These are phyloP conservation scores for Pyricularia pennisetigena DNA, from an alignment of 2,329 filamentous ascomycete genomes.

Conservation along the genomic window DNA sequence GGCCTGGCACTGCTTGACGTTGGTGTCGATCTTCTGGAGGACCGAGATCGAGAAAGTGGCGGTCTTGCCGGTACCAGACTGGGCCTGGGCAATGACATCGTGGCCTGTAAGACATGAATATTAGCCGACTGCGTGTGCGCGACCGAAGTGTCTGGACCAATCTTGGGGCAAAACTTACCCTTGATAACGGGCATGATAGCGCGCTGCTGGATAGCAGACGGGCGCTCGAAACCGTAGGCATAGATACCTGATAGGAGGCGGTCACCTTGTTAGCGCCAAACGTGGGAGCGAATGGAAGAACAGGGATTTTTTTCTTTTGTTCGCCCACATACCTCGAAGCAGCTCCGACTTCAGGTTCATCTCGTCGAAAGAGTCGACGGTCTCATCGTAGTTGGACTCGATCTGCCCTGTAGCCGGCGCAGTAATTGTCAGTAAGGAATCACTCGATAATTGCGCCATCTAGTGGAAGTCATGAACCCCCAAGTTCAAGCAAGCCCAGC, in stretches of 20 bases:
- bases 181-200: constrained; percentile 99
- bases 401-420: constrained; percentile 66
- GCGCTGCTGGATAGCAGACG: constrained; percentile 98
- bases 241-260: constrained; percentile 60
- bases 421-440: neutral
- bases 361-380: constrained; percentile 96
- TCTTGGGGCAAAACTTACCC: constrained; percentile 46
- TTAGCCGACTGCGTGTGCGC: neutral
- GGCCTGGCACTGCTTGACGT: constrained; percentile 85
- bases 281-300: neutral
- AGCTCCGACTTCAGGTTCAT: constrained; percentile 97
- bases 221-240: constrained; percentile 99
- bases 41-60: constrained; percentile 95
- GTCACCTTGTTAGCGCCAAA: constrained; percentile 8
- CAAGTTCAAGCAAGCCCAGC: neutral
- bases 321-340: constrained; percentile 62
- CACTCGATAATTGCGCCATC: neutral
- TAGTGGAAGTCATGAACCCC: neutral
- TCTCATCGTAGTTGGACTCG: constrained; percentile 99
- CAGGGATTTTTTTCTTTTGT: neutral
- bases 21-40: constrained; percentile 90
- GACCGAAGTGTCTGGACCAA: neutral
- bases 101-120: constrained; percentile 47
- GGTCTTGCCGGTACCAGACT: constrained; percentile 95
- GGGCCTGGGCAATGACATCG: constrained; percentile 98